Evolutionary conservation across 176 grass and related monocot species (phyloP).

Genomic region (Dactylis glomerata): DNA sequence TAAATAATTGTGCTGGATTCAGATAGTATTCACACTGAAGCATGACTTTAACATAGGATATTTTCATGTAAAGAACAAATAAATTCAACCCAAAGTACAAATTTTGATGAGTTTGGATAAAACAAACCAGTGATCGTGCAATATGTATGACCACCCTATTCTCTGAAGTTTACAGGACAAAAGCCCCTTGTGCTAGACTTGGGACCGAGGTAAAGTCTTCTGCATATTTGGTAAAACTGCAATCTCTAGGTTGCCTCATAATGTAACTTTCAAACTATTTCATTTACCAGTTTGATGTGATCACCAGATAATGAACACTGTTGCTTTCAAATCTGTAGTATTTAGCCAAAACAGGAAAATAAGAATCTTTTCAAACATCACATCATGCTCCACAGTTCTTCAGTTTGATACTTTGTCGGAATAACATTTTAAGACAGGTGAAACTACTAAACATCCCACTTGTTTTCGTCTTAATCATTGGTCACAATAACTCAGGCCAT

Average conservation of each 20-base stretch:
- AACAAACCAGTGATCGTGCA: background rate
- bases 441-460: background rate
- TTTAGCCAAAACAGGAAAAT: background rate
- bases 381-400: background rate
- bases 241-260: background rate
- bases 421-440: background rate
- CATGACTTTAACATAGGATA: background rate
- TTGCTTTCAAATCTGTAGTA: background rate
- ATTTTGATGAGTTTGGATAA: constrained; percentile 14
- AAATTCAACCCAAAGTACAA: background rate
- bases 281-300: background rate
- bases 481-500: background rate
- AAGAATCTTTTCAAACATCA: background rate
- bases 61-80: constrained; percentile 2
- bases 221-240: background rate
- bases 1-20: background rate
- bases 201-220: background rate
- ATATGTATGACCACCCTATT: background rate
- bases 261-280: background rate
- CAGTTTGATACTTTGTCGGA: background rate
- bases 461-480: background rate
- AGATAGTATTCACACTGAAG: constrained; percentile 33
- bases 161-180: background rate
- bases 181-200: background rate
- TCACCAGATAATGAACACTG: background rate